phyloP scores from a whole-genome alignment of 352 stramenopile species.

The Lagenidium sp. region DNA sequence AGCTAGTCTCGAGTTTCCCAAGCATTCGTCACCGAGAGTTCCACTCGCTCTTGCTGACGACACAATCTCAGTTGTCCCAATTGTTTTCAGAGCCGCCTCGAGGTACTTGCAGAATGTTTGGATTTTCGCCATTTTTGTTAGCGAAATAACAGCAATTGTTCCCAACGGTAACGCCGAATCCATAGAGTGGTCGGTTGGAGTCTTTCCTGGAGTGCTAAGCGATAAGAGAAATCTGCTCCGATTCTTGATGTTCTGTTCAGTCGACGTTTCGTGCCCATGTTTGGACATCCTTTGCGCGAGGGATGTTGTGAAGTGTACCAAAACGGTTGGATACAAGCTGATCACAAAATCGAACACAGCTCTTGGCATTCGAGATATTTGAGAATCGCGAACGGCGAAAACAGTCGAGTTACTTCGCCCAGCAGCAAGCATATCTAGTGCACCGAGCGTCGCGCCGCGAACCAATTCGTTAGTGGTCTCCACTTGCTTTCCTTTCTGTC shows the following conservation, averaged over 20 bases:
- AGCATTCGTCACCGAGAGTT: constrained; percentile 62
- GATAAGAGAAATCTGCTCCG: constrained; percentile 46
- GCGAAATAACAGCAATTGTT: constrained; percentile 66
- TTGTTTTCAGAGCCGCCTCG: constrained; percentile 44
- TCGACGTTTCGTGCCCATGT: constrained; percentile 22
- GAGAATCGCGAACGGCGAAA: constrained; percentile 78
- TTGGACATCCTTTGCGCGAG: constrained; percentile 51
- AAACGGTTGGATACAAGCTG: constrained; percentile 43
- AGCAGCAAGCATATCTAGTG: constrained; percentile 75
- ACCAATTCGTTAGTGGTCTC: constrained; percentile 76
- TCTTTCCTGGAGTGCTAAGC: constrained; percentile 26
- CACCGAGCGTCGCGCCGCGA: constrained; percentile 68
- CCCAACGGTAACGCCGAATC: constrained; percentile 34
- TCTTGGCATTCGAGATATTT: constrained; percentile 83
- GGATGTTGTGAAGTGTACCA: constrained; percentile 78
- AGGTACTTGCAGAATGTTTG: constrained; percentile 69
- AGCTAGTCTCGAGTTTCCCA: constrained; percentile 50
- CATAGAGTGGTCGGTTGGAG: constrained; percentile 12
- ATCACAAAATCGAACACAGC: constrained; percentile 84
- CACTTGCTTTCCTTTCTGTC: constrained; percentile 41
- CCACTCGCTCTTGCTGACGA: constrained; percentile 61
- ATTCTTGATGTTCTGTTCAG: constrained; percentile 23
- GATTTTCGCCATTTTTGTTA: constrained; percentile 70
- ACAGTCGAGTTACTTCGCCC: constrained; percentile 70
- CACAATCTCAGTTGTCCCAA: constrained; percentile 55